These are phyloP conservation scores for Capsella bursapastoris DNA, from an alignment of 345 rosid genomes.

Conservation along the genomic window DNA sequence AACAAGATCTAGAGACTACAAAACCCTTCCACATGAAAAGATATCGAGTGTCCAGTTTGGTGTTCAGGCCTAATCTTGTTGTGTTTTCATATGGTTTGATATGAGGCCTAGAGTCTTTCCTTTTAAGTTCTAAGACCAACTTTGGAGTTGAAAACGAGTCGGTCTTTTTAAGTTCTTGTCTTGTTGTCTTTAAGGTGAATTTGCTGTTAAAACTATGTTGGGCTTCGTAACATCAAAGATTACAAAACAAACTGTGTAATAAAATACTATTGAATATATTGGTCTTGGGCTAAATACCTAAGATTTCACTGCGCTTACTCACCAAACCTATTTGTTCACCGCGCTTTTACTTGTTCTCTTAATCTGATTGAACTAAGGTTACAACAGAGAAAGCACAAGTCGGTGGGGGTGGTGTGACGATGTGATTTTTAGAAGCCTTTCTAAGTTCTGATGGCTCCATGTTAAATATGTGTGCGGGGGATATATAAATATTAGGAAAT, in stretches of 20 bases:
- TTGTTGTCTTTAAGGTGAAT: neutral
- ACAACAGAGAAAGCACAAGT: neutral
- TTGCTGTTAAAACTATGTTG: neutral
- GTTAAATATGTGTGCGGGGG: neutral
- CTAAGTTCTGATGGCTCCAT: neutral
- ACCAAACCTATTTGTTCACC: neutral
- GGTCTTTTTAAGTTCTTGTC: neutral
- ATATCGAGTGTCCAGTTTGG: neutral
- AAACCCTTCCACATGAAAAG: neutral
- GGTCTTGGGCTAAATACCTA: neutral
- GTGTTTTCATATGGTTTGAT: neutral
- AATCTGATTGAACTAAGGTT: neutral
- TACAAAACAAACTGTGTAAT: no score
- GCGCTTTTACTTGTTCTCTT: neutral
- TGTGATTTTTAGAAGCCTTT: neutral
- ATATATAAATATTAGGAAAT: slow-evolving; percentile 26
- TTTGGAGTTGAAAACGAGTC: slow-evolving; percentile 8
- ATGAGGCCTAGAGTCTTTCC: neutral
- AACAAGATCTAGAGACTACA: slow-evolving; percentile 67
- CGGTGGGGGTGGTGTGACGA: neutral
- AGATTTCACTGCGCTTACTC: neutral
- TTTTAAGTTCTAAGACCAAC: neutral
- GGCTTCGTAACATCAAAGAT: neutral
- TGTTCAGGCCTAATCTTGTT: slow-evolving; percentile 1
- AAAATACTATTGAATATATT: no score